Conservation (phyloP, 2,329 filamentous ascomycete genomes). For the Alternaria postmessia region DNA sequence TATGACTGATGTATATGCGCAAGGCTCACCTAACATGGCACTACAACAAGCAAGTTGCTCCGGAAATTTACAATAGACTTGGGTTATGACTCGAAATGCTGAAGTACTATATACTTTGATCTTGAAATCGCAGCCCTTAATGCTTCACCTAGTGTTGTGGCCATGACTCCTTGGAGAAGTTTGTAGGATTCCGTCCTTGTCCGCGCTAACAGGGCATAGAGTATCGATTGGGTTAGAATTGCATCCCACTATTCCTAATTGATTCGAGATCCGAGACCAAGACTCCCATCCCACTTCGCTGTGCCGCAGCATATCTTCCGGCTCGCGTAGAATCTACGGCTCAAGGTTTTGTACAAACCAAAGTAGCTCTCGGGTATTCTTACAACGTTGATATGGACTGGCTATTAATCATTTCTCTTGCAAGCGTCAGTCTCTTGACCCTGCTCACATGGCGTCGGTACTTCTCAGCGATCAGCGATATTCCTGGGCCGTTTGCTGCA, state of each 20-base stretch:
- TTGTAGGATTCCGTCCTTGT: not conserved
- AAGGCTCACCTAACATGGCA: not conserved
- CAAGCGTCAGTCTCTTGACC: not conserved
- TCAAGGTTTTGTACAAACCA: not conserved
- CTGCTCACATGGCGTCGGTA: constrained; percentile 53
- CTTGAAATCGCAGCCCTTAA: not conserved
- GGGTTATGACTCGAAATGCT: too few relatives aligned
- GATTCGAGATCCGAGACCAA: not conserved
- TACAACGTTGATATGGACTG: not conserved
- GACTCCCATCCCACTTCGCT: not conserved
- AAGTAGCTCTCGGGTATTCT: too few relatives aligned
- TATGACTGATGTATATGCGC: not conserved
- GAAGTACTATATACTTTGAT: not conserved
- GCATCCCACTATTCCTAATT: not conserved
- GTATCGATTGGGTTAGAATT: not conserved
- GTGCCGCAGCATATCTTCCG: not conserved
- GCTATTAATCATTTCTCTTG: not conserved
- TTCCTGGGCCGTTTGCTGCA: constrained; percentile 55
- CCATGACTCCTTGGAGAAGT: not conserved
- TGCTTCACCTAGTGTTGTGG: not conserved
- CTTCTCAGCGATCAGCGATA: constrained; percentile 52
- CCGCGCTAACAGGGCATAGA: not conserved
- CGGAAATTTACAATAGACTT: not conserved
- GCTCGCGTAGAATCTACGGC: not conserved
- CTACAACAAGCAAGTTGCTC: not conserved